Evolutionary conservation across 192 early-diverging fungal species (phyloP).

Genomic region (Linderina pennispora): DNA sequence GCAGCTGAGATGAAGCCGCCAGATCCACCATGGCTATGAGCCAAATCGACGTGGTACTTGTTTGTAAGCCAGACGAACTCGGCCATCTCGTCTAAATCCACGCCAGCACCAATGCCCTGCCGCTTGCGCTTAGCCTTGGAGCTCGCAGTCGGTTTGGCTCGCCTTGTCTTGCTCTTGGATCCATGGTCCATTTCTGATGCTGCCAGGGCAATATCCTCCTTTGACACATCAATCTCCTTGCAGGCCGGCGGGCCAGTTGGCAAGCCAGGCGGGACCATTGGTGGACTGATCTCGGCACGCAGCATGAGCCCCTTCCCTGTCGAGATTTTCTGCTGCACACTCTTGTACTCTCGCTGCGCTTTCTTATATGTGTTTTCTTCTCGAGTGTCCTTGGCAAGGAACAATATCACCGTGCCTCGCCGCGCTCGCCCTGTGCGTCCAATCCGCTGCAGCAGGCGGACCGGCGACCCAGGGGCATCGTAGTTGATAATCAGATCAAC

Average conservation of each 20-base stretch:
- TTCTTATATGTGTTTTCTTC: conserved; percentile 45
- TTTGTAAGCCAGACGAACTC: conserved; percentile 15
- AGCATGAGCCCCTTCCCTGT: conserved; percentile 30
- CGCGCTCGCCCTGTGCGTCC: conserved; percentile 45
- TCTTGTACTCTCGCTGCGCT: conserved; percentile 45
- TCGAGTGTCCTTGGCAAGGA: conserved; percentile 41
- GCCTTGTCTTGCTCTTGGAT: conserved; percentile 2
- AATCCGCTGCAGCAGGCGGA: conserved; percentile 45
- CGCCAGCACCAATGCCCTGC: conserved; percentile 4
- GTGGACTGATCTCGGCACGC: conserved; percentile 34
- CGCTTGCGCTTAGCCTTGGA: conserved; percentile 3
- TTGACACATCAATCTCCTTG: conserved; percentile 20
- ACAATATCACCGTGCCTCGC: conserved; percentile 41
- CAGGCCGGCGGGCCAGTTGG: conserved; percentile 16
- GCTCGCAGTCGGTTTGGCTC: neutral
- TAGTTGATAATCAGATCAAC: conserved; percentile 91
- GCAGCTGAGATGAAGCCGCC: neutral
- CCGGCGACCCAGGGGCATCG: conserved; percentile 53
- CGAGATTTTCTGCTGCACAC: conserved; percentile 33
- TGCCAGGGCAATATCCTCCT: conserved; percentile 11
- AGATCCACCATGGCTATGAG: no score
- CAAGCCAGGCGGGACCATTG: conserved; percentile 38
- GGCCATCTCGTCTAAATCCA: conserved; percentile 11
- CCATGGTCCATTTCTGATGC: neutral
- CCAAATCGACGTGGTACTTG: conserved; percentile 15